Conservation (phyloP, 2,329 filamentous ascomycete species). For the Mycosphaerelloides madeirae region DNA sequence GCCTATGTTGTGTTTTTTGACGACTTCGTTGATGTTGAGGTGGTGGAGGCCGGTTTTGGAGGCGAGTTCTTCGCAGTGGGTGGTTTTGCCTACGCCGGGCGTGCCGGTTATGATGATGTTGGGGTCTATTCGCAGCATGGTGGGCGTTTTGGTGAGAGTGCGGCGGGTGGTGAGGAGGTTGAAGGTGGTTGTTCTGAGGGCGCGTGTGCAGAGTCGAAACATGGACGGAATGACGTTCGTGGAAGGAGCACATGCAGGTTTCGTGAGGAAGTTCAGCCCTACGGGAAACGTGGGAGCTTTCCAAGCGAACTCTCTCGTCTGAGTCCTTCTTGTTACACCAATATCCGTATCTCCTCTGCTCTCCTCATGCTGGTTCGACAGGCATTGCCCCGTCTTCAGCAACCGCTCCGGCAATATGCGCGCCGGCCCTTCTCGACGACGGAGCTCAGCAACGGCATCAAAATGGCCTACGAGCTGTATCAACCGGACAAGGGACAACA, state of each 20-base stretch:
- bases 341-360: background rate
- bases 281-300: too few species aligned
- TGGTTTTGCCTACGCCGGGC: conserved; percentile 92
- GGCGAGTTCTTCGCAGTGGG: conserved; percentile 78
- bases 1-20: conserved; percentile 81
- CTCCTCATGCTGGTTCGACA: conserved; percentile 20
- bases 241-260: background rate
- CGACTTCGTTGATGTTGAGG: conserved; percentile 82
- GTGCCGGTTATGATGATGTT: conserved; percentile 96
- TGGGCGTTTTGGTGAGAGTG: conserved; percentile 9
- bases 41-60: conserved; percentile 73
- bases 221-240: conserved; percentile 12
- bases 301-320: too few species aligned
- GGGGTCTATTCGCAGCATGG: conserved; percentile 50
- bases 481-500: conserved; percentile 41
- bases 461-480: conserved; percentile 63
- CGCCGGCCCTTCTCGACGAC: conserved; percentile 25
- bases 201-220: conserved; percentile 10
- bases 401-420: conserved; percentile 16
- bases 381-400: conserved; percentile 18
- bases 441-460: conserved; percentile 32
- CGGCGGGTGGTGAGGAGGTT: background rate
- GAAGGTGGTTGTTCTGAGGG: background rate
- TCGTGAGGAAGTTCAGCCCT: too few species aligned
- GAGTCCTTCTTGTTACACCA: background rate